phyloP scores from a whole-genome alignment of 805 yeast genomes.

The Starmerella potacharoeniae region DNA sequence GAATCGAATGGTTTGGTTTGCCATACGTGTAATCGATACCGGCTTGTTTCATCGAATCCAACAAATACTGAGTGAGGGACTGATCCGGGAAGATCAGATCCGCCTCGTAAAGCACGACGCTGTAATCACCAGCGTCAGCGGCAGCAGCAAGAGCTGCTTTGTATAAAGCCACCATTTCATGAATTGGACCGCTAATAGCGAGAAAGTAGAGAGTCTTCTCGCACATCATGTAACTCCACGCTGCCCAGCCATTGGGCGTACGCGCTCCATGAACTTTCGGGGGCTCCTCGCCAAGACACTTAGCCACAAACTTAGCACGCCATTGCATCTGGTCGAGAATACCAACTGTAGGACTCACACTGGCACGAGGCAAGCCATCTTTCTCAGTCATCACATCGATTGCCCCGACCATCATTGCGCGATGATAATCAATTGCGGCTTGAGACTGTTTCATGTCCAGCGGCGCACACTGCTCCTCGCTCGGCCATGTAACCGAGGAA shows the following conservation, averaged over 20 bases:
- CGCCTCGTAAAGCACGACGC: slow-evolving; percentile 16
- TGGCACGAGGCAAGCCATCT: slow-evolving; percentile 11
- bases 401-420: slow-evolving; percentile 14
- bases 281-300: neutral
- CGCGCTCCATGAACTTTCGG: slow-evolving; percentile 13
- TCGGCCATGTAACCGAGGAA: slow-evolving; percentile 1
- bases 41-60: slow-evolving; percentile 4
- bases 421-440: slow-evolving; percentile 6
- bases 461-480: slow-evolving; percentile 3
- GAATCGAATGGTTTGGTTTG: slow-evolving; percentile 13
- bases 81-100: slow-evolving; percentile 12
- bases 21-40: slow-evolving; percentile 4
- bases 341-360: slow-evolving; percentile 12
- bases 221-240: slow-evolving; percentile 12
- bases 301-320: slow-evolving; percentile 10
- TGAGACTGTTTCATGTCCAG: slow-evolving; percentile 12
- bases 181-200: slow-evolving; percentile 13
- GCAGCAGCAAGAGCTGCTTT: slow-evolving; percentile 12
- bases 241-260: slow-evolving; percentile 12
- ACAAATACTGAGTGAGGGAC: slow-evolving; percentile 9
- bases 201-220: slow-evolving; percentile 10
- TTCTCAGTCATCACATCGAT: slow-evolving; percentile 16
- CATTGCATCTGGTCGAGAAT: slow-evolving; percentile 16
- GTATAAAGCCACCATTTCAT: slow-evolving; percentile 12
- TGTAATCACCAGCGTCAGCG: slow-evolving; percentile 5